phyloP scores from a whole-genome alignment of 805 yeast genomes.

The Nakazawaea wyomingensis region DNA sequence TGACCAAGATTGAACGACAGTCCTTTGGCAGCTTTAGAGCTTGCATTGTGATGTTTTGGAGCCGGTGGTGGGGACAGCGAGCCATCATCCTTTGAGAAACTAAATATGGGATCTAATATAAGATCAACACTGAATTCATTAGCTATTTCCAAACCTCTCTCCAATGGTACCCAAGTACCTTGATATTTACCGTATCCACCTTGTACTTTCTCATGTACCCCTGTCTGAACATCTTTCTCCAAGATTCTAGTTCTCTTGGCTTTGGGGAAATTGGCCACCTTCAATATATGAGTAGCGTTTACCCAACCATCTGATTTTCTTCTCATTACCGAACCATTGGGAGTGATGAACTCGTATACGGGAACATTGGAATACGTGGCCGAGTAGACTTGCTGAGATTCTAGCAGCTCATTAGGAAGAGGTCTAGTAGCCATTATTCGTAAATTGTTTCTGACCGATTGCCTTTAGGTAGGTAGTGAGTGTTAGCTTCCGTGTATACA shows the following conservation, averaged over 20 bases:
- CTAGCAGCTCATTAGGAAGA: constrained; percentile 9
- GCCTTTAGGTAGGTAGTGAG: too few species aligned
- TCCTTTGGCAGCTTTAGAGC: constrained; percentile 35
- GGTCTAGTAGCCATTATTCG: constrained; percentile 26
- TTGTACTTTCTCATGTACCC: constrained; percentile 87
- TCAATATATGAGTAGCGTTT: constrained; percentile 91
- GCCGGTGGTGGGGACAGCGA: constrained; percentile 51
- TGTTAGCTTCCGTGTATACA: too few species aligned
- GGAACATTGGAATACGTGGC: constrained; percentile 81
- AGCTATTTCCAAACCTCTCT: constrained; percentile 66
- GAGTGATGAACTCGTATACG: constrained; percentile 70
- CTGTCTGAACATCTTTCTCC: constrained; percentile 87
- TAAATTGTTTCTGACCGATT: not conserved
- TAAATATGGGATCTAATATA: constrained; percentile 59
- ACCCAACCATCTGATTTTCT: constrained; percentile 77
- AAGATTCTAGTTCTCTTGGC: constrained; percentile 92
- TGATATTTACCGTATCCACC: constrained; percentile 98
- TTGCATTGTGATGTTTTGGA: constrained; percentile 63
- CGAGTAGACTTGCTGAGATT: constrained; percentile 42
- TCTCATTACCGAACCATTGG: constrained; percentile 74
- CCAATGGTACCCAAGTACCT: constrained; percentile 93
- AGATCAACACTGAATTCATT: constrained; percentile 59
- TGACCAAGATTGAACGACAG: constrained; percentile 19
- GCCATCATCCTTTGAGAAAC: constrained; percentile 49
- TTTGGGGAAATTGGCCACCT: constrained; percentile 91